phyloP scores from a whole-genome alignment of 768 basidiomycete species.

The button mushroom (Agaricus bisporus) region DNA sequence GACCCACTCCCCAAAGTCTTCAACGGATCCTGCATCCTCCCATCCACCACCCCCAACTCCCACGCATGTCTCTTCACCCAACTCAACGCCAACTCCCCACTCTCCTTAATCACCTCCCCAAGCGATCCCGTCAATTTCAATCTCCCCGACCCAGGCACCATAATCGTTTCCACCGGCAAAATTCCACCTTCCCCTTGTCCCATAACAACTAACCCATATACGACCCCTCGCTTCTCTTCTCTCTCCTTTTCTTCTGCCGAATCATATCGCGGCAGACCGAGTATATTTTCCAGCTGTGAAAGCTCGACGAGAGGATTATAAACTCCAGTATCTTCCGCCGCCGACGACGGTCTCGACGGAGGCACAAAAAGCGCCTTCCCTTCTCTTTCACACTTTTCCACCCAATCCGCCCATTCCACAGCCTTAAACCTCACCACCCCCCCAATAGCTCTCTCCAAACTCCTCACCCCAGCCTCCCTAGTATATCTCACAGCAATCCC shows the following conservation, averaged over 20 bases:
- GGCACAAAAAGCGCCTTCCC: constrained; percentile 6
- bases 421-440: constrained; percentile 88
- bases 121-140: constrained; percentile 79
- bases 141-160: constrained; percentile 67
- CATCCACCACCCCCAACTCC: constrained; percentile 69
- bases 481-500: constrained; percentile 78
- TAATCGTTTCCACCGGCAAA: constrained; percentile 77
- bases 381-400: constrained; percentile 33
- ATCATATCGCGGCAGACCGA: constrained; percentile 78
- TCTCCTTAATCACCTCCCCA: constrained; percentile 88
- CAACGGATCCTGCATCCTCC: constrained; percentile 66
- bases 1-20: constrained; percentile 31
- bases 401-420: constrained; percentile 79
- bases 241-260: constrained; percentile 65
- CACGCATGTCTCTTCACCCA: constrained; percentile 90
- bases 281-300: constrained; percentile 74
- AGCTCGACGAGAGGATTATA: constrained; percentile 62
- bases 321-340: constrained; percentile 13
- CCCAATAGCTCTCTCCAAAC: constrained; percentile 81
- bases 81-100: constrained; percentile 82
- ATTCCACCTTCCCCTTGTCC: constrained; percentile 85
- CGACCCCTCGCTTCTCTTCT: constrained; percentile 69
- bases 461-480: constrained; percentile 89
- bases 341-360: background rate
- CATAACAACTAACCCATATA: constrained; percentile 84